Evolutionary conservation across 1,139 yeast genomes (phyloP), one percentile per base, ranked within the genome.

Genomic region (Sugiyamaella castrensis): DNA sequence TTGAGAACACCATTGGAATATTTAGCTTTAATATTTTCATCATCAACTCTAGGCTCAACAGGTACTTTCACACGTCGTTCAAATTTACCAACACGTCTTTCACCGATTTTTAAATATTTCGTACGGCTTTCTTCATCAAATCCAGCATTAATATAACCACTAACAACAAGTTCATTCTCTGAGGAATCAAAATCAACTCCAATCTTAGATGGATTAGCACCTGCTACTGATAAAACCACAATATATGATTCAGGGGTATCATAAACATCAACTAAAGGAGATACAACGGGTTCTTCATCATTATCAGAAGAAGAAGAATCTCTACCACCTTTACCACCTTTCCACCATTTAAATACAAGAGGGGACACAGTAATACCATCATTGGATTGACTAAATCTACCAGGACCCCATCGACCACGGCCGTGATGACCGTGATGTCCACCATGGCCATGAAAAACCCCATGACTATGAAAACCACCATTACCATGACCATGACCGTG

Each of bases 1-100:
- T 76, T 80, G 50, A 80, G 64, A 51, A 79, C 64, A 13, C 85
- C 85, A 54, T 75, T 73, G 41, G 64, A 68, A 46, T 65, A 77
- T 47, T 73, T 73, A 15, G 84, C 84, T 46, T 70, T 72, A 53
- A 80, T 79, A 27, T 65, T 67, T 13, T 76, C 80, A 47, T 79
- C 82, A 39, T 72, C 67, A 32, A 80, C 71, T 43, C 71, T 69
- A 47, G 81, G 80, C 46, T 74, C 66, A 1, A 72, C 69, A 28
- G 84, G 84, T 57, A 81, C 71, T 49, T 73, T 76, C 45, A 80
- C 65, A 31, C 75, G 69, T 63, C 85, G 73, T 58, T 78, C 81
- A 60, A 80, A 77, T 13, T 54, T 48, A 67, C 67, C 56, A 66
- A 71, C 53, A 68, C 75, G 52, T 64, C 72, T 35, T 44, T 55